phyloP scores from a whole-genome alignment of 2,329 filamentous ascomycete species.

The Neofusicoccum umdonicola region DNA sequence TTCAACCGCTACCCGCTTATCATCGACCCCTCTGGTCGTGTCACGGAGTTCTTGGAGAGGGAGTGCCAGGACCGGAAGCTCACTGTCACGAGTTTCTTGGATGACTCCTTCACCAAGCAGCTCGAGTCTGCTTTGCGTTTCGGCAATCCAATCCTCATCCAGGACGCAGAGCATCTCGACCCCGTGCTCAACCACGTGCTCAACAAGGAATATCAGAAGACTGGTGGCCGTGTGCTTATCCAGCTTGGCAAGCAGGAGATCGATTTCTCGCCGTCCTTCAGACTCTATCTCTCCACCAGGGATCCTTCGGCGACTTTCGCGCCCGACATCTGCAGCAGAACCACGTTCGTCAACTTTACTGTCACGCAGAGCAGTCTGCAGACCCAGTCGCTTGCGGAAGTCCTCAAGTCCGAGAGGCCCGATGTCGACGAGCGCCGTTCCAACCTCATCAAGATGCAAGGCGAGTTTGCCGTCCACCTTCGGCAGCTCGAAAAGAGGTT shows the following conservation, averaged over 20 bases:
- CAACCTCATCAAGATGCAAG: conserved; percentile 97
- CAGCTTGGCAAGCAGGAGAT: conserved; percentile 99
- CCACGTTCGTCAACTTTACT: conserved; percentile 98
- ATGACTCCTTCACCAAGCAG: conserved; percentile 97
- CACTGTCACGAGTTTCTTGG: conserved; percentile 95
- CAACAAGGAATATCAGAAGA: conserved; percentile 99
- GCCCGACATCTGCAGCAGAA: conserved; percentile 95
- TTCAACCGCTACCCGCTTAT: conserved; percentile 99
- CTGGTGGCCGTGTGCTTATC: conserved; percentile 94
- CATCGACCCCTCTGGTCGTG: conserved; percentile 93
- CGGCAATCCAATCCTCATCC: conserved; percentile 96
- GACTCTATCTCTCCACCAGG: conserved; percentile 88
- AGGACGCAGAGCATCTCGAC: conserved; percentile 95
- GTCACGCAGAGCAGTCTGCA: conserved; percentile 98
- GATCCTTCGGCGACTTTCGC: conserved; percentile 95
- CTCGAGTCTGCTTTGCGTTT: conserved; percentile 95
- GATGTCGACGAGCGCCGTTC: conserved; percentile 95
- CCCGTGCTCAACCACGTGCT: conserved; percentile 97
- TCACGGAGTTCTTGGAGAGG: conserved; percentile 91
- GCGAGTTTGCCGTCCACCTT: conserved; percentile 98
- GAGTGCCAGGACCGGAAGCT: conserved; percentile 91
- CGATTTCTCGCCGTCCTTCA: conserved; percentile 96
- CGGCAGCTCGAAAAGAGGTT: conserved; percentile 92
- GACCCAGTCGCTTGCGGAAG: conserved; percentile 95
- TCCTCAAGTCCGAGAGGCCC: conserved; percentile 93